Base-by-base conservation (phyloP, 2,329 filamentous ascomycete species). In the Microsporum canis region DNA sequence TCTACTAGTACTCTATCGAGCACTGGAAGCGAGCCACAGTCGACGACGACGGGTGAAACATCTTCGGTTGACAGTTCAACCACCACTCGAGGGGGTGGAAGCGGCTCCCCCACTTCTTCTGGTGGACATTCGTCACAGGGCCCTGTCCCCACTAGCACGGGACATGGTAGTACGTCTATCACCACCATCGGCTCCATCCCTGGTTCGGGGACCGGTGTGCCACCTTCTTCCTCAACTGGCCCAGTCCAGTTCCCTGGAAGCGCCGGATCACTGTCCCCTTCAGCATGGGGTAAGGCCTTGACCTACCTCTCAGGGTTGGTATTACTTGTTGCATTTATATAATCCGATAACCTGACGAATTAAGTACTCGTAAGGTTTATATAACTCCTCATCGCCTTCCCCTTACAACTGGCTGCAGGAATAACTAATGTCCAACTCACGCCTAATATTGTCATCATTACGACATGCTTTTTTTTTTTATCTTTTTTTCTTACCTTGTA, bases 301-400 rank as follows among this genome's bases (percentile, higher is more conserved):
- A 55, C 49, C 5, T 55, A 31, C 14, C 34, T 55, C 5, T 55
- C 49, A 14, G 5, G 49, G 29, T 23, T 55, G 49, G 49, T 31
- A 23, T 36, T 55, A 55, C 49, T 55, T n/a, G 23, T 23, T 55
- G 31, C 49, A 36, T 55, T 55, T 55, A 55, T 55, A 55, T 55
- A 55, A 36, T 55, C 45, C 23, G 45, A 49, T 39, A 12, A 12
- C 38, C 38, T 39, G 38, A 39, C 8, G 38, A 12, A 39, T 12
- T 7, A 39, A 39, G 10, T 7, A 1, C 14, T 3, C 23, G 3
- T 33, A 12, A 49, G 45, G 3, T 29, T 7, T 29, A 31, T 12
- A 39, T 31, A 29, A 27, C 8, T 49, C 7, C 10, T 7, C 31
- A 29, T 29, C 14, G 2, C 45, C 45, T 49, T 3, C 23, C 10